A percentile compares a stretch with the other conserved stretches of the same genome.
phyloP scores from a whole-genome alignment of 371 early-diverging fungal genomes.

The Mortierella sp. region DNA sequence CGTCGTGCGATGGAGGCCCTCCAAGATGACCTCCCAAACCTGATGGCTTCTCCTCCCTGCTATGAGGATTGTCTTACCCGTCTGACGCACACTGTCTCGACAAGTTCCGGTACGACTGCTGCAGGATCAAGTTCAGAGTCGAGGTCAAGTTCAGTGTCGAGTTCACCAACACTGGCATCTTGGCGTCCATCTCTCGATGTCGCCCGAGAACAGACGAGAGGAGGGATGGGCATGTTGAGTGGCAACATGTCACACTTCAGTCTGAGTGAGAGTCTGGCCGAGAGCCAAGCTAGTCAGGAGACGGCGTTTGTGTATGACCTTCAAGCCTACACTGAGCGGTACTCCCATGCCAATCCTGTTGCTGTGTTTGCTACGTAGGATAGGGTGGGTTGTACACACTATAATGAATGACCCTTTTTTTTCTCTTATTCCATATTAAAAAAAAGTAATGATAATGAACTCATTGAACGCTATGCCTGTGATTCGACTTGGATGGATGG shows the following conservation, averaged over 20 bases:
- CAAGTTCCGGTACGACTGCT: constrained; percentile 2
- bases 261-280: constrained; percentile 17
- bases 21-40: constrained; percentile 20
- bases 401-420: not conserved
- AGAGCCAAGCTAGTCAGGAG: constrained; percentile 14
- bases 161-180: constrained; percentile 13
- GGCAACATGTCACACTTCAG: constrained; percentile 22
- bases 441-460: no score
- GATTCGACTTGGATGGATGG: no score
- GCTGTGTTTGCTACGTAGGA: constrained; percentile 17
- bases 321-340: constrained; percentile 29
- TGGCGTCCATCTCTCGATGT: constrained; percentile 8
- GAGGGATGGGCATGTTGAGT: not conserved
- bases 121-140: not conserved
- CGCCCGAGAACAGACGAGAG: no score
- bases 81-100: not conserved
- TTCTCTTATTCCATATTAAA: not conserved
- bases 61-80: constrained; percentile 26
- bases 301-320: constrained; percentile 25
- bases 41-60: constrained; percentile 17
- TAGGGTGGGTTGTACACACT: no score
- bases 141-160: not conserved
- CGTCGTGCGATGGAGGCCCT: constrained; percentile 39
- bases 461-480: no score
- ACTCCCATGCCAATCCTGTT: constrained; percentile 16